A percentile compares a stretch with the other conserved stretches of the same genome.
Evolutionary conservation across 2,329 filamentous ascomycete genomes (phyloP).

Genomic region (Trichophaea hybrida): DNA sequence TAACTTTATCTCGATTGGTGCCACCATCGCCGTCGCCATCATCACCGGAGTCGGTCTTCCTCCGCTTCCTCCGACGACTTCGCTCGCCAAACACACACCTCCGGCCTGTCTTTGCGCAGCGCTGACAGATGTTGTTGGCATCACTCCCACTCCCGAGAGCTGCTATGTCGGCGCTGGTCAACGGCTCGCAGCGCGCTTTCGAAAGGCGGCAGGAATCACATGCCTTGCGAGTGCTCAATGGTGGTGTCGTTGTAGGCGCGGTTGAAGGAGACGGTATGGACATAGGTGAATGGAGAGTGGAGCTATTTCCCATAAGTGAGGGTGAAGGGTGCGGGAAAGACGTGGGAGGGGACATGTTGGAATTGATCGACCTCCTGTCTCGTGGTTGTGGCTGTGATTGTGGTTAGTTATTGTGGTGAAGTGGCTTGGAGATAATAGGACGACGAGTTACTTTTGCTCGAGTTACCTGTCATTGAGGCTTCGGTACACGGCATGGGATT

Average conservation of each 20-base stretch:
- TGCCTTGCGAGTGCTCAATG: not conserved
- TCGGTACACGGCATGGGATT: too few species aligned
- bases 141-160: not conserved
- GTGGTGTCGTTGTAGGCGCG: not conserved
- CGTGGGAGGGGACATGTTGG: too few species aligned
- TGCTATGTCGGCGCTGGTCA: not conserved
- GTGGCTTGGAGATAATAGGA: too few species aligned
- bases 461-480: too few species aligned
- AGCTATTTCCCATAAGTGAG: not conserved
- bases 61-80: not conserved
- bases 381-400: too few species aligned
- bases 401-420: too few species aligned
- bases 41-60: not conserved
- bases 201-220: not conserved
- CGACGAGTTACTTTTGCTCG: too few species aligned
- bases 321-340: too few species aligned
- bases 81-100: not conserved
- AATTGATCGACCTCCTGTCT: too few species aligned
- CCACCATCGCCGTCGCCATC: not conserved
- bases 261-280: not conserved
- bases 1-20: not conserved
- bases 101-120: not conserved
- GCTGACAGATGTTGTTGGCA: not conserved
- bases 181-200: not conserved
- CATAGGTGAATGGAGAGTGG: not conserved